Evolutionary conservation across 2,329 filamentous ascomycete genomes (phyloP).

Genomic region (Trichoderma citrinoviride): DNA sequence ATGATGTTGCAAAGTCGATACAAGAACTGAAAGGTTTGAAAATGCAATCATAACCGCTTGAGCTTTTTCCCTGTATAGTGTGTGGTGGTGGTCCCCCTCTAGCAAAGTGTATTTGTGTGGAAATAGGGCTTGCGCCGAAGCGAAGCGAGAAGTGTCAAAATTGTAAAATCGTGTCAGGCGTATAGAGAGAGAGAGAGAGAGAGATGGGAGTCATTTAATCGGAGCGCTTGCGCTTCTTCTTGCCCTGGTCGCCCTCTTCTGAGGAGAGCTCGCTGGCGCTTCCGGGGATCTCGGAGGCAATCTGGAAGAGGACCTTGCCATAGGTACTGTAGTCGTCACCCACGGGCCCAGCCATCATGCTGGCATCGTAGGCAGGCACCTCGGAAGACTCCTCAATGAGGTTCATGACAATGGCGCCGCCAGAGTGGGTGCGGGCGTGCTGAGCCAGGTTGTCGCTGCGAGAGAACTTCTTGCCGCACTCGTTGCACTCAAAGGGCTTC

Average conservation of each 20-base stretch:
- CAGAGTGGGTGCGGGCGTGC: constrained; percentile 90
- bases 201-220: constrained; percentile 44
- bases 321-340: constrained; percentile 65
- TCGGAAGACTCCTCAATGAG: constrained; percentile 69
- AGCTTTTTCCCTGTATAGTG: constrained; percentile 33
- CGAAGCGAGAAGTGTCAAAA: constrained; percentile 22
- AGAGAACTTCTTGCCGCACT: constrained; percentile 99
- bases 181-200: not conserved
- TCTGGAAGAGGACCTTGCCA: constrained; percentile 78
- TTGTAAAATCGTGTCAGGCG: constrained; percentile 21
- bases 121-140: constrained; percentile 12
- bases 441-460: constrained; percentile 96
- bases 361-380: constrained; percentile 41
- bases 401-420: constrained; percentile 86
- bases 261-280: constrained; percentile 59
- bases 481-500: constrained; percentile 96
- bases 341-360: constrained; percentile 43
- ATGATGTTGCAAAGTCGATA: constrained; percentile 40
- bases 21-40: constrained; percentile 42
- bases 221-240: constrained; percentile 71
- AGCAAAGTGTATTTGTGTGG: constrained; percentile 30
- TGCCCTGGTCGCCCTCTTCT: constrained; percentile 50
- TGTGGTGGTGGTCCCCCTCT: constrained; percentile 34
- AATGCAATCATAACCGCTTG: constrained; percentile 42
- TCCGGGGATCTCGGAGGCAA: constrained; percentile 69